Evolutionary conservation across 108 stramenopile genomes (phyloP).

Genomic region (Discostella pseudostelligera): DNA sequence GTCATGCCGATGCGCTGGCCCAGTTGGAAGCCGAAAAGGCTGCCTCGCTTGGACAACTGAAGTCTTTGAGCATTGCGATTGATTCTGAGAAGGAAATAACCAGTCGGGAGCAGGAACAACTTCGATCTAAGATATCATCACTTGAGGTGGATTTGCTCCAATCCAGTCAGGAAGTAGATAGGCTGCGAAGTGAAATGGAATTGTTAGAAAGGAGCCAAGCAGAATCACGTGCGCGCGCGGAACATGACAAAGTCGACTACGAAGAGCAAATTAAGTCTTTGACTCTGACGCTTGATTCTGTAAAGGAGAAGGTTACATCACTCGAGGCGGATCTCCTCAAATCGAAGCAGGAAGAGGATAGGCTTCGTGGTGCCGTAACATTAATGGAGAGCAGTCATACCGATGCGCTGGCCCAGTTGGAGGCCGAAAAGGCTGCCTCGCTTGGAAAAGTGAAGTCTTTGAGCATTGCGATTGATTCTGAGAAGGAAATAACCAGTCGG

Average conservation of each 20-base stretch:
- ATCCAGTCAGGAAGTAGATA: not conserved
- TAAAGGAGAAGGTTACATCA: not conserved
- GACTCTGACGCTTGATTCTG: too few relatives aligned
- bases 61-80: not conserved
- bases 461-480: not conserved
- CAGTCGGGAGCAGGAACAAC: not conserved
- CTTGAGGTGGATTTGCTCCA: not conserved
- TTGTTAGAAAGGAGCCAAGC: not conserved
- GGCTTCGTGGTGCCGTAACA: not conserved
- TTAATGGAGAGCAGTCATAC: slow-evolving; percentile 3
- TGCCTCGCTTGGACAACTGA: not conserved
- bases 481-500: not conserved
- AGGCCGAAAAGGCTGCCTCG: not conserved
- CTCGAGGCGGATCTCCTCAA: not conserved
- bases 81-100: not conserved
- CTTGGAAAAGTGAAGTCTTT: not conserved
- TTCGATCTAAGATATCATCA: slow-evolving; percentile 2
- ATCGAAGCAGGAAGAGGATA: slow-evolving; percentile 9
- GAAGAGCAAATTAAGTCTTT: too few relatives aligned
- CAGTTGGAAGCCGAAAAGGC: not conserved
- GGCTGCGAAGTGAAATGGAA: not conserved
- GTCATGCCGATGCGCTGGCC: slow-evolving; percentile 5
- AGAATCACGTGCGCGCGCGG: too few relatives aligned
- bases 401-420: slow-evolving; percentile 1
- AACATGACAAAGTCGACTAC: too few relatives aligned